These are phyloP conservation scores for Ogataea paradorogensis DNA, from an alignment of 805 yeast species.

Conservation along the genomic window DNA sequence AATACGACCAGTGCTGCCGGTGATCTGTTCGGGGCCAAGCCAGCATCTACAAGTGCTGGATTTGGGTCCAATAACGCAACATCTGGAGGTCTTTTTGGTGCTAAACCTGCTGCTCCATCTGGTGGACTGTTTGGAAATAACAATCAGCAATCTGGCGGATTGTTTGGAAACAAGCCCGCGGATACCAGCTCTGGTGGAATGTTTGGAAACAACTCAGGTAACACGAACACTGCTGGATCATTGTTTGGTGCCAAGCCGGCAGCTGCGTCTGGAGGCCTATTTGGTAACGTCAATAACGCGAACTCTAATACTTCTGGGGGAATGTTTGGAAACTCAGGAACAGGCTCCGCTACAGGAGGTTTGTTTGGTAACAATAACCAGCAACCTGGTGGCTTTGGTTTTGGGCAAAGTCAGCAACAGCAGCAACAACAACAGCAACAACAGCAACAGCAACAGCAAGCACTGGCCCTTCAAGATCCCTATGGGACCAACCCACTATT, in stretches of 20 bases:
- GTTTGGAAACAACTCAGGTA: conserved; percentile 22
- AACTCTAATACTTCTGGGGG: conserved; percentile 7
- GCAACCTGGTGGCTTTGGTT: conserved; percentile 7
- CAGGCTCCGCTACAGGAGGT: conserved; percentile 37
- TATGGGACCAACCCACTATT: conserved; percentile 79
- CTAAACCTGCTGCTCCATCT: conserved; percentile 16
- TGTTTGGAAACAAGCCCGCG: conserved; percentile 26
- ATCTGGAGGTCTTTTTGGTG: conserved; percentile 31
- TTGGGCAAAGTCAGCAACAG: conserved; percentile 20
- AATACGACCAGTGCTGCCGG: conserved; percentile 7
- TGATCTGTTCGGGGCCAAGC: conserved; percentile 15
- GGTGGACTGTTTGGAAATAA: conserved; percentile 16
- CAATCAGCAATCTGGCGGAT: conserved; percentile 14
- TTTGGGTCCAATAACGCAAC: conserved; percentile 16
- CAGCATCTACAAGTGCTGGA: conserved; percentile 15
- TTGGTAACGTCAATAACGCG: conserved; percentile 29
- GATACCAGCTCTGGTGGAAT: conserved; percentile 7
- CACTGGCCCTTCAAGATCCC: conserved; percentile 51
- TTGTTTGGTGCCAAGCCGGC: conserved; percentile 37
- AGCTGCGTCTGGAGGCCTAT: conserved; percentile 30
- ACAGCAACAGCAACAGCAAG: conserved; percentile 26
- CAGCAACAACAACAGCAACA: conserved; percentile 26
- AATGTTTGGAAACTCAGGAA: conserved; percentile 13
- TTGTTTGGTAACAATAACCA: conserved; percentile 37
- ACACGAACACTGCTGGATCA: conserved; percentile 35